A percentile compares a stretch with the other conserved stretches of the same genome.
Evolutionary conservation across 2,329 filamentous ascomycete genomes (phyloP).

Genomic region (Emericellopsis cladophorae): DNA sequence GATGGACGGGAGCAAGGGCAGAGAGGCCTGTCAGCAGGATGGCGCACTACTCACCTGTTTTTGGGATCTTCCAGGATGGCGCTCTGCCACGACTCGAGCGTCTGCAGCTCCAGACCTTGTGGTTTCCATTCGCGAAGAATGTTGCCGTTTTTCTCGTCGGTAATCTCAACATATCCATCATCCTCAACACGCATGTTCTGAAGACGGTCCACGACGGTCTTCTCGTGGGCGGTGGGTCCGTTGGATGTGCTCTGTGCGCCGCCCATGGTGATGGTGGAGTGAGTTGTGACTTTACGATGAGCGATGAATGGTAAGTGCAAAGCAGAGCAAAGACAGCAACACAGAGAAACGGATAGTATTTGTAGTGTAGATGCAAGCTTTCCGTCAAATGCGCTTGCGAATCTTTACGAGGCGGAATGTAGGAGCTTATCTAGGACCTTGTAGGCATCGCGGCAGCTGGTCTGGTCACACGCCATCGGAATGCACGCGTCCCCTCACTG

Average conservation of each 20-base stretch:
- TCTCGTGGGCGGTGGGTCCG: conserved; percentile 20
- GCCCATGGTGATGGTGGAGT: conserved; percentile 22
- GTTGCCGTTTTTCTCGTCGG: conserved; percentile 17
- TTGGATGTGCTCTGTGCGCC: conserved; percentile 26
- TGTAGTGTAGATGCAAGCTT: too few species aligned
- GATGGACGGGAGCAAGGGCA: not conserved
- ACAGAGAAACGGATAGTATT: too few species aligned
- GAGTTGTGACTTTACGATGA: too few species aligned
- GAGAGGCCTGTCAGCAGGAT: too few species aligned
- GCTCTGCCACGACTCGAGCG: conserved; percentile 46
- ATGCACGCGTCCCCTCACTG: too few species aligned
- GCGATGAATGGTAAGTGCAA: too few species aligned
- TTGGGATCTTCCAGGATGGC: conserved; percentile 51
- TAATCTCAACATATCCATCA: conserved; percentile 41
- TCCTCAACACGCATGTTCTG: conserved; percentile 32
- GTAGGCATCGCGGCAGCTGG: too few species aligned
- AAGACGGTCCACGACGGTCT: conserved; percentile 30
- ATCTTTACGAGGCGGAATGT: too few species aligned
- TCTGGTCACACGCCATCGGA: too few species aligned
- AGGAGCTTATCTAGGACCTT: too few species aligned
- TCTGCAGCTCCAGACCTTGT: conserved; percentile 35
- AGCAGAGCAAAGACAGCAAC: too few species aligned
- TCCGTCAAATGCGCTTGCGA: too few species aligned
- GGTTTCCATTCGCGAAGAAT: conserved; percentile 9
- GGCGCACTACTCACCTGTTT: conserved; percentile 47